These are phyloP conservation scores for Papiliotrema laurentii DNA, from an alignment of 1,284 basidiomycete genomes.

Conservation along the genomic window DNA sequence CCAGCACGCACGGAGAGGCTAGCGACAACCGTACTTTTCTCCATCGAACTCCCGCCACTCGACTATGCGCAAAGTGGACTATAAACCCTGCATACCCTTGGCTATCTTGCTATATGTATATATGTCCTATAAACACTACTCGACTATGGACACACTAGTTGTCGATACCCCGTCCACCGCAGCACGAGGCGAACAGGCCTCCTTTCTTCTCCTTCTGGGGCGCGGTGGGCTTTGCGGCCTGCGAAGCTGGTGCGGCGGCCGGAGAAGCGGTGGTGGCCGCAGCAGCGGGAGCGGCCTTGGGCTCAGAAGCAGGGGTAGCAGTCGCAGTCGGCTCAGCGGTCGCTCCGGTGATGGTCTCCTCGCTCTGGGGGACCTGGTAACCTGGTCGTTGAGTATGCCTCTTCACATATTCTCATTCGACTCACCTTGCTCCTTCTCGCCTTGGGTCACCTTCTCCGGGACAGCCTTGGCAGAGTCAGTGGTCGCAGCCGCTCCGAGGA, in stretches of 20 bases:
- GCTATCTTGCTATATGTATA: no score
- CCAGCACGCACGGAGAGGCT: no score
- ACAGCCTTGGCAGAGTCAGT: neutral
- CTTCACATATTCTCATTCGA: no score
- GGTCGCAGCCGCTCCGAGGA: neutral
- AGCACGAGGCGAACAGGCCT: slow-evolving; percentile 3
- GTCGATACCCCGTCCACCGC: slow-evolving; percentile 4
- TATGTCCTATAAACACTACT: no score
- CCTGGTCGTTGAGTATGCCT: neutral
- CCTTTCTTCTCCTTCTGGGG: slow-evolving; percentile 6
- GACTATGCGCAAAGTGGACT: no score
- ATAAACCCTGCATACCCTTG: no score
- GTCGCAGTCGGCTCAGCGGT: neutral
- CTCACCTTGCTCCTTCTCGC: neutral
- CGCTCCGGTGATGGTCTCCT: neutral
- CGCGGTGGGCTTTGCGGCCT: neutral
- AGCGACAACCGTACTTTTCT: no score
- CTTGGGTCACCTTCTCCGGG: neutral
- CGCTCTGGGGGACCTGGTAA: neutral
- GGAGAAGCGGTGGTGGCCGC: neutral
- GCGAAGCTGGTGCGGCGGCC: neutral
- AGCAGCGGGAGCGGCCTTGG: neutral
- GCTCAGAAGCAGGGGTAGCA: neutral
- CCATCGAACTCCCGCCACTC: no score
- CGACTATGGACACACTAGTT: no score